Base-by-base conservation (phyloP, 805 yeast genomes). In the Scheffersomyces ergatensis region DNA sequence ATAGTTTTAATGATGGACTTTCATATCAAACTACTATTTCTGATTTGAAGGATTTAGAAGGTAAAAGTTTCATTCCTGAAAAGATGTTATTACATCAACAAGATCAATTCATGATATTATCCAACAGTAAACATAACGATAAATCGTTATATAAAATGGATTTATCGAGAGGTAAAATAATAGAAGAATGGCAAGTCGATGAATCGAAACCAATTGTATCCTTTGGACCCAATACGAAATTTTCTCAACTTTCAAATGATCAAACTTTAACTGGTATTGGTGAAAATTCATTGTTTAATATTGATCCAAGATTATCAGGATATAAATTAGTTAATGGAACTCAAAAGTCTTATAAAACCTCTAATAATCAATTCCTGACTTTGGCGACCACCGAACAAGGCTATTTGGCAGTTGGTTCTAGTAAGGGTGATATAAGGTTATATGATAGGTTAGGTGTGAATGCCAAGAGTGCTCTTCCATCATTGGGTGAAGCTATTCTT, bases 381-480 rank as follows among this genome's bases (percentile, higher is more conserved):
- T 48, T 87, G 27, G 74, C 88, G 2, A 81, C 96, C 1, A 87
- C 95, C 0, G 86, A 78, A 37, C 53, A 67, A 26, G 96, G 97
- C 1, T 74, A 74, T 51, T 65, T 87, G 39, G 96, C 92, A 0
- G 84, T 85, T 18, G 92, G 90, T 2, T 79, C 90, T 11, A 65
- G 66, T 13, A 79, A 73, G 42, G 97, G 97, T 54, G 90, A 82
- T 41, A 77, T 89, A 34, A 74, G 89, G 45, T 69, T 89, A 32
- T 88, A 77, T 57, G 87, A 88, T 60, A 67, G 76, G 43, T 54
- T 88, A 12, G 96, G 96, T 12, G 72, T 77, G 42, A 77, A 76
- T 49, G 96, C 96, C 1, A 86, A 85, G 65, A 82, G 93, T 2
- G 72, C 77, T 18, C 65, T 89, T 24, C 96, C 96, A 2, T 89